Percentiles rank a stretch among this genome's conserved stretches.
Evolutionary conservation across 1,284 basidiomycete species (phyloP).

Genomic region (Inonotus hispidus): DNA sequence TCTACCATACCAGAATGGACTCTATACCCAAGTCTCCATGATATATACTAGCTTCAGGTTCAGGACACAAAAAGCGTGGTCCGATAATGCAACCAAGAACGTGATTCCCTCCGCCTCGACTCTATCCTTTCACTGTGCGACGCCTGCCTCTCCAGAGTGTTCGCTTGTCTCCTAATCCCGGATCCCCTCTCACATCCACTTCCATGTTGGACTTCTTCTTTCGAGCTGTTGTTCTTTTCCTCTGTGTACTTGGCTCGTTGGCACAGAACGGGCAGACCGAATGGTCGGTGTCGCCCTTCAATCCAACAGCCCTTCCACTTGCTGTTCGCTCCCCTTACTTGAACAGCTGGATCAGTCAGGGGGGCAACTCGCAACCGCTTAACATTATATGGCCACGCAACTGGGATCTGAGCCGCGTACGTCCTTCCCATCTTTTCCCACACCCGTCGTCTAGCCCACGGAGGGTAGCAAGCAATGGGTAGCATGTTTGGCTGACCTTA

Average conservation of each 20-base stretch:
- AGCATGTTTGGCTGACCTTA: neutral
- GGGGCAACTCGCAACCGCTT: neutral
- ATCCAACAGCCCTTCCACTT: slow-evolving; percentile 8
- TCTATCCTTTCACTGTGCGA: too few species aligned
- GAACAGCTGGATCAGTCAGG: slow-evolving; percentile 13
- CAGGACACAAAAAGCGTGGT: too few species aligned
- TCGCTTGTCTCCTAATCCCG: too few species aligned
- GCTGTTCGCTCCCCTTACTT: slow-evolving; percentile 16
- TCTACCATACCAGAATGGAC: too few species aligned
- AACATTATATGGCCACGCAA: neutral
- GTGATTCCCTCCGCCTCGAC: too few species aligned
- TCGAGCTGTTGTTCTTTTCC: neutral
- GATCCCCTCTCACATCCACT: too few species aligned
- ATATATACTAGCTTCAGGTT: too few species aligned
- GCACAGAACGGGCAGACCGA: neutral
- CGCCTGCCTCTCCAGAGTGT: too few species aligned
- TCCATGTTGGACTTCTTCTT: neutral
- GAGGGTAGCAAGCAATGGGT: too few species aligned
- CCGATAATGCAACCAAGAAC: too few species aligned
- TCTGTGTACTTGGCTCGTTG: neutral
- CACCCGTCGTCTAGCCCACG: too few species aligned
- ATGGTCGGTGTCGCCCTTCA: slow-evolving; percentile 16
- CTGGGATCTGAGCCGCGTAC: neutral
- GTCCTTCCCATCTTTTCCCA: neutral
- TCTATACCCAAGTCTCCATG: too few species aligned